Evolutionary conservation across 768 basidiomycete species (phyloP).

Genomic region (Dioszegia crocea): DNA sequence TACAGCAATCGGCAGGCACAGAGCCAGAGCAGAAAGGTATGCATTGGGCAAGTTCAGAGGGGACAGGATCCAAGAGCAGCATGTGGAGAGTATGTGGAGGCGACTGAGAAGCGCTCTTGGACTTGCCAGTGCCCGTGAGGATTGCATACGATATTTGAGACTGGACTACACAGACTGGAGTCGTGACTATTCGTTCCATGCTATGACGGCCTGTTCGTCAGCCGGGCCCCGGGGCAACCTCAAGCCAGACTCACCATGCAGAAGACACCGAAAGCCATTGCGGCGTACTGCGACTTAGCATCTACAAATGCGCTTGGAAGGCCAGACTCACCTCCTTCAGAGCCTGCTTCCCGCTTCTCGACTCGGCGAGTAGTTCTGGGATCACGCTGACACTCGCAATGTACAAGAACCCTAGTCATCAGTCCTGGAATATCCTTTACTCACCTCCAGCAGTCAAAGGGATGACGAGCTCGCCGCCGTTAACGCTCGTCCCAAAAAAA

Average conservation of each 20-base stretch:
- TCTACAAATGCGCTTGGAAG: neutral
- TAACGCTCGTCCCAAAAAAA: slow-evolving; percentile 75
- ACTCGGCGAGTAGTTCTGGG: slow-evolving; percentile 80
- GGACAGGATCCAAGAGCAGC: no score
- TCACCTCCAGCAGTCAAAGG: slow-evolving; percentile 46
- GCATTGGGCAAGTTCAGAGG: no score
- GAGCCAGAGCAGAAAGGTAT: no score
- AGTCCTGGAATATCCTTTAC: slow-evolving; percentile 11
- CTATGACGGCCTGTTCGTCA: slow-evolving; percentile 39
- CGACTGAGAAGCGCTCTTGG: no score
- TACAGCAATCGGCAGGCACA: neutral
- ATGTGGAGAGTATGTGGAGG: no score
- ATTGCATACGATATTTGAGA: no score
- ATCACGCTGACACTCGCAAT: slow-evolving; percentile 89
- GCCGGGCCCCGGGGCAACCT: neutral
- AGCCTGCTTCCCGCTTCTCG: slow-evolving; percentile 82
- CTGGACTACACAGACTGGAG: neutral
- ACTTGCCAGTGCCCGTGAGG: no score
- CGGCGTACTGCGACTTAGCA: slow-evolving; percentile 63
- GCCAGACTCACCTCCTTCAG: slow-evolving; percentile 69
- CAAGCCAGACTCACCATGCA: slow-evolving; percentile 61
- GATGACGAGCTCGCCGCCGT: slow-evolving; percentile 73
- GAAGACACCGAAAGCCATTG: slow-evolving; percentile 82
- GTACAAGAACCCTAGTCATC: slow-evolving; percentile 69
- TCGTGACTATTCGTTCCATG: slow-evolving; percentile 48